phyloP scores from a whole-genome alignment of 768 basidiomycete genomes.

The Tricholoma saponaceum region DNA sequence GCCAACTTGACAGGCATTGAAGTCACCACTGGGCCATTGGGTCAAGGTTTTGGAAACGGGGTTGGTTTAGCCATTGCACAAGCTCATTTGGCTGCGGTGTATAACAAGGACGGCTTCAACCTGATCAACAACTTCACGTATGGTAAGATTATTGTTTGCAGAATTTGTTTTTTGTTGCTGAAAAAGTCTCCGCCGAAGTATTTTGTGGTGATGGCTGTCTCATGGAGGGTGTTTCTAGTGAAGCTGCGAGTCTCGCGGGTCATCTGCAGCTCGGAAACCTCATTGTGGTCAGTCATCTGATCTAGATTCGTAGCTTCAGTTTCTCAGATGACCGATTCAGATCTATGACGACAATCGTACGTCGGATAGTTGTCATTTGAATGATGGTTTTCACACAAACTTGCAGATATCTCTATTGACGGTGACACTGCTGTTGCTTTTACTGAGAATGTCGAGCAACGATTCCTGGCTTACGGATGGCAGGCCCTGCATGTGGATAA shows the following conservation, averaged over 20 bases:
- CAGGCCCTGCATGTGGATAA: conserved; percentile 82
- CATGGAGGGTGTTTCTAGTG: conserved; percentile 94
- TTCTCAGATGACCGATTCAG: conserved; percentile 30
- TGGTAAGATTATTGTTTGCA: conserved; percentile 38
- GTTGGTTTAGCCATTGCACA: conserved; percentile 94
- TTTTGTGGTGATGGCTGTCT: conserved; percentile 95
- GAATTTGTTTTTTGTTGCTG: conserved; percentile 22
- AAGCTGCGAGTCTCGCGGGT: conserved; percentile 89
- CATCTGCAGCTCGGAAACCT: conserved; percentile 93
- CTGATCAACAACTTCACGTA: conserved; percentile 88
- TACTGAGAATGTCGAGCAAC: conserved; percentile 88
- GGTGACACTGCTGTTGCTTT: conserved; percentile 90
- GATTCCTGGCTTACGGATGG: conserved; percentile 93
- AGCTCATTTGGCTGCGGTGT: conserved; percentile 85
- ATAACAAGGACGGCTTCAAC: conserved; percentile 82
- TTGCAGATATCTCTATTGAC: conserved; percentile 89
- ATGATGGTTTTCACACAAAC: conserved; percentile 6
- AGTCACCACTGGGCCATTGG: conserved; percentile 95
- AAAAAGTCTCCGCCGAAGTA: conserved; percentile 32
- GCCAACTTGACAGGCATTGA: conserved; percentile 51
- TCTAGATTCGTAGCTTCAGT: background rate
- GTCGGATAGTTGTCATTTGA: conserved; percentile 21
- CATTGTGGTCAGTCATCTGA: conserved; percentile 62
- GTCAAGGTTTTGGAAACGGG: conserved; percentile 91
- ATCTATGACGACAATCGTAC: conserved; percentile 95